Evolutionary conservation across 306 rosid species (phyloP).

Genomic region (Trichosanthes truncata): DNA sequence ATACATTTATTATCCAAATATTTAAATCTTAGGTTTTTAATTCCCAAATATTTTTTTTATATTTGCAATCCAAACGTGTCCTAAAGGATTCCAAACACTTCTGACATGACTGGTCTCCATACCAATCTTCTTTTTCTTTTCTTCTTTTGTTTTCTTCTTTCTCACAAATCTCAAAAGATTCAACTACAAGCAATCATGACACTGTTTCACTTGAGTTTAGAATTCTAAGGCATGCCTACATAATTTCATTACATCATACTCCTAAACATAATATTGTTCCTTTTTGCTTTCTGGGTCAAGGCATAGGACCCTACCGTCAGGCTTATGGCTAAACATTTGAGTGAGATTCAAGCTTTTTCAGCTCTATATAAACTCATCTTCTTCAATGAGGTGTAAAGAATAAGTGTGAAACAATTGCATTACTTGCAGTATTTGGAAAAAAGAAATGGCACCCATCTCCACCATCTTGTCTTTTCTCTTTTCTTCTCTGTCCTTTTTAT

Average conservation of each 20-base stretch:
- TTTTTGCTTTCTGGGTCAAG: background rate
- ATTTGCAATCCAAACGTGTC: too few species aligned
- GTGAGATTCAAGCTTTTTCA: background rate
- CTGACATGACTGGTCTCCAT: background rate
- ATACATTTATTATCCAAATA: too few species aligned
- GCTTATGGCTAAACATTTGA: background rate
- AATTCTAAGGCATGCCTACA: conserved; percentile 5
- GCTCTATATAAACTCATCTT: background rate
- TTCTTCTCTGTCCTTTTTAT: background rate
- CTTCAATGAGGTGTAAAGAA: background rate
- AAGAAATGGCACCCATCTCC: conserved; percentile 5
- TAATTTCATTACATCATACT: background rate
- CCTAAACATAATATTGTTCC: background rate
- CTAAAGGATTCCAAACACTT: background rate
- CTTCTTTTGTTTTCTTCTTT: background rate
- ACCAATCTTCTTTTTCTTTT: background rate
- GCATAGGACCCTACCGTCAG: background rate
- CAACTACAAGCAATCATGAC: background rate
- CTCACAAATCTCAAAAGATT: background rate
- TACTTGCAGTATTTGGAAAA: background rate
- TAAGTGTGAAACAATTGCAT: background rate
- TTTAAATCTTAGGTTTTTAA: too few species aligned
- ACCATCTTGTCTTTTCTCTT: conserved; percentile 6
- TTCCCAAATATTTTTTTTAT: too few species aligned
- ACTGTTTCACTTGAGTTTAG: background rate